Evolutionary conservation across 345 rosid species (phyloP).

Genomic region (Gossypium ekmanianum): DNA sequence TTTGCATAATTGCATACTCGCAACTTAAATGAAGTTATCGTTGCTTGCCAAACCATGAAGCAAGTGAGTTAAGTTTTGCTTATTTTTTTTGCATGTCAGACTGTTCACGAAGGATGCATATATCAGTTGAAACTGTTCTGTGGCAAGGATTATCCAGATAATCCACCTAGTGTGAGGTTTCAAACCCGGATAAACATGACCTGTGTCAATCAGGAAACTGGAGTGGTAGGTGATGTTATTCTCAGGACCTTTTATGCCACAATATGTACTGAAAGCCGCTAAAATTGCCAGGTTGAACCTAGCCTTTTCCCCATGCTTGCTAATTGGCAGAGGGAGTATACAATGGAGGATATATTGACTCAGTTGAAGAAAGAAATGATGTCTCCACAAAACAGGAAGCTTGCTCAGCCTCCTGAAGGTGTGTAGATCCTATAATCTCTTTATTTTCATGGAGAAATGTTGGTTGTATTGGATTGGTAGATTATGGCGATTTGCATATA

Average conservation of each 20-base stretch:
- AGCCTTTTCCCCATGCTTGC: slow-evolving; percentile 64
- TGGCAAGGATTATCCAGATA: slow-evolving; percentile 66
- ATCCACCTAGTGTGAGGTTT: slow-evolving; percentile 72
- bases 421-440: slow-evolving; percentile 4
- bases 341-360: slow-evolving; percentile 70
- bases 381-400: slow-evolving; percentile 73
- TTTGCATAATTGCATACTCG: not conserved
- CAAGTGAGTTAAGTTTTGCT: not conserved
- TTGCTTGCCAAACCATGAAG: not conserved
- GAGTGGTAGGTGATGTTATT: slow-evolving; percentile 45
- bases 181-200: slow-evolving; percentile 73
- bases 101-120: slow-evolving; percentile 80
- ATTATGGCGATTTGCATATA: not conserved
- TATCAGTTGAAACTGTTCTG: slow-evolving; percentile 80
- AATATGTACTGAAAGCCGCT: slow-evolving; percentile 16
- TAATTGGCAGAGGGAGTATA: slow-evolving; percentile 67
- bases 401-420: slow-evolving; percentile 84
- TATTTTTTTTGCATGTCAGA: slow-evolving; percentile 36
- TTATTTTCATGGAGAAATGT: not conserved
- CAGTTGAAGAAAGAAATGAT: slow-evolving; percentile 80
- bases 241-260: not conserved
- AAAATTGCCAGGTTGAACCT: slow-evolving; percentile 56
- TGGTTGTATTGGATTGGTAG: not conserved
- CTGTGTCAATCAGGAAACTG: slow-evolving; percentile 70
- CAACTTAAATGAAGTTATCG: not conserved